Percentiles rank a stretch among this genome's conserved stretches.
phyloP scores from a whole-genome alignment of 73 alveolate species.

The Paramecium biaurelia region DNA sequence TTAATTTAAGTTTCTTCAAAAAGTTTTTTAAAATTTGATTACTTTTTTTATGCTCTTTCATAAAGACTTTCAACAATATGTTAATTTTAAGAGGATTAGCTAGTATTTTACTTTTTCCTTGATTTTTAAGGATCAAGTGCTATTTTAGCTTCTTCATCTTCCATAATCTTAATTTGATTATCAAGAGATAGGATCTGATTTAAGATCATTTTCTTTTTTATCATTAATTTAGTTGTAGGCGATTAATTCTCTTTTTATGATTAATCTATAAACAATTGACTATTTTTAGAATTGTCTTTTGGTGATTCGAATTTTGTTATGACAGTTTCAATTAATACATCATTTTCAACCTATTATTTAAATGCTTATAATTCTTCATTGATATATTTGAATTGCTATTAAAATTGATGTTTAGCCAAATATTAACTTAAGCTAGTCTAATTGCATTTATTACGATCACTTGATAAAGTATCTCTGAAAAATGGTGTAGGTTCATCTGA shows the following conservation, averaged over 20 bases:
- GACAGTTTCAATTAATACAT: constrained; percentile 32
- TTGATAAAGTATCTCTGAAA: constrained; percentile 21
- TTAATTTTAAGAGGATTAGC: neutral
- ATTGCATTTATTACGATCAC: constrained; percentile 48
- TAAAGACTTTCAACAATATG: neutral
- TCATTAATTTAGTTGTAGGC: neutral
- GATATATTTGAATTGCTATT: neutral
- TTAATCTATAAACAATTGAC: neutral
- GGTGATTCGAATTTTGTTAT: constrained; percentile 25
- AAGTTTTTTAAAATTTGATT: neutral
- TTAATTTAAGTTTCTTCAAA: neutral
- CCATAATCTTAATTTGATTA: constrained; percentile 22
- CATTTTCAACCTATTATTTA: constrained; percentile 28
- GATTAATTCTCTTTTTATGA: neutral
- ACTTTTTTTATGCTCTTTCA: neutral
- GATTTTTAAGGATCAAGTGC: neutral
- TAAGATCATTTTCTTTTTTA: neutral
- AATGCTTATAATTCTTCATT: constrained; percentile 17
- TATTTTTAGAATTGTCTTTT: neutral
- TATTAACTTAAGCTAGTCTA: neutral
- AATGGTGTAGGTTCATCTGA: constrained; percentile 53
- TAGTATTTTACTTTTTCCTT: neutral
- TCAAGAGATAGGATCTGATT: constrained; percentile 19
- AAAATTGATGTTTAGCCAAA: constrained; percentile 28
- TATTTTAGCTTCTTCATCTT: constrained; percentile 9